Base-by-base conservation (phyloP, 2,329 filamentous ascomycete species). In the Cadophora sp. region DNA sequence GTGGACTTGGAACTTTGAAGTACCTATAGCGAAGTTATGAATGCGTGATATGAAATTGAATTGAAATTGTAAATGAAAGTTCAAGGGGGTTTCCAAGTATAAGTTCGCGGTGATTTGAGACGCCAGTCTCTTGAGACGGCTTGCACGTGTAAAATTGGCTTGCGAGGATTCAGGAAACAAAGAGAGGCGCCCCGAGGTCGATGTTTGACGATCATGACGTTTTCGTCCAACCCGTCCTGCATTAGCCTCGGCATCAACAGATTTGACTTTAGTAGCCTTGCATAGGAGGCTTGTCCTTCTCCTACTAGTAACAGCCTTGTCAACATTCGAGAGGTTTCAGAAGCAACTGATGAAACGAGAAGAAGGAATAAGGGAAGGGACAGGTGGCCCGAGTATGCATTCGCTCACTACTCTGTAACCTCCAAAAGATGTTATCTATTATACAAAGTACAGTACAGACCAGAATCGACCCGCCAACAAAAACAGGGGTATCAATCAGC, bases 401-500 rank as follows among this genome's bases (percentile, higher is more conserved):
- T 39, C 53, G 16, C 14, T 22, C 33, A 39, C n/a, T 41, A 56
- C 33, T 3, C 18, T 22, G n/a, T 16, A 56, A 14, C 53, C 30
- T 53, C n/a, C 33, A 41, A 39, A 43, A n/a, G 51, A 53, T 62
- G 60, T 48, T 45, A 45, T 6, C 18, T 53, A 53, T 41, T 36
- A 62, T 56, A 56, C 53, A 56, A 56, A 39, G 9, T 22, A 39
- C 30, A 62, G 48, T 36, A 27, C 48, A 59, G 22, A 39, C 4
- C 27, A 41, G 20, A 48, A 41, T 30, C 27, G 22, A 30, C 39
- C 33, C 24, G 30, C 39, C 20, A 62, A 43, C 50, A 59, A 62
- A 67, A 61, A 43, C 62, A 60, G 66, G 65, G 66, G 66, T 67
- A 67, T 67, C 62, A 62, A 67, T 67, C 62, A 62, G 48, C 53